A percentile compares a stretch with the other conserved stretches of the same genome.
Conservation (phyloP, 495 filamentous ascomycete species). For the Paragyromitra xinjiangensis region DNA sequence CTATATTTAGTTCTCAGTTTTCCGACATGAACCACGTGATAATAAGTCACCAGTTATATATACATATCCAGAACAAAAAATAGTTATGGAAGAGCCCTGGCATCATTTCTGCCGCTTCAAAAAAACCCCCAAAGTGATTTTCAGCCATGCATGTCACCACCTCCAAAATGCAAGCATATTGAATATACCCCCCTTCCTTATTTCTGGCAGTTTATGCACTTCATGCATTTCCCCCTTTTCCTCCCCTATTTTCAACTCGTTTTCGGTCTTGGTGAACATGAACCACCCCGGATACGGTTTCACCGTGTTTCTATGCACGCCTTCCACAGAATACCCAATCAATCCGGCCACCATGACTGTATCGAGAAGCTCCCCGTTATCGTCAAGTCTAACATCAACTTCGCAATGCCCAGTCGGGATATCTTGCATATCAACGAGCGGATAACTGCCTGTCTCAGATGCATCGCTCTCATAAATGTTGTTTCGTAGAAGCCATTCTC, state of each 20-base stretch:
- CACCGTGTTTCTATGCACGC: constrained; percentile 59
- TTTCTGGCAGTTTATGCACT: not conserved
- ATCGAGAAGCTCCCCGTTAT: constrained; percentile 21
- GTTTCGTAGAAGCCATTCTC: constrained; percentile 34
- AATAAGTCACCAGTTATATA: not conserved
- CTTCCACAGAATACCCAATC: constrained; percentile 57
- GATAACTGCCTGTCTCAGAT: constrained; percentile 59
- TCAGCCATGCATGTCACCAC: not conserved
- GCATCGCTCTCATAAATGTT: constrained; percentile 2
- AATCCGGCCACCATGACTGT: constrained; percentile 19
- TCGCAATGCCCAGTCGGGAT: constrained; percentile 53
- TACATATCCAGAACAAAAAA: not conserved
- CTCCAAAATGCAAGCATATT: not conserved
- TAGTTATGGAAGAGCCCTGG: not conserved
- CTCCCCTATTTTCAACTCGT: not conserved
- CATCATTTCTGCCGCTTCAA: not conserved
- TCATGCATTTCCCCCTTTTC: not conserved
- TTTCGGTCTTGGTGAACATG: constrained; percentile 50
- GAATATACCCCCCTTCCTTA: not conserved
- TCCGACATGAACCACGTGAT: not conserved
- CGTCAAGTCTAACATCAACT: constrained; percentile 29
- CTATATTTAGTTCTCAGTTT: too few relatives aligned
- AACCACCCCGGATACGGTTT: constrained; percentile 61
- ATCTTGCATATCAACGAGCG: constrained; percentile 54
- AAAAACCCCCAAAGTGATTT: not conserved